Evolutionary conservation across 164 flowering plant genomes (phyloP).

Genomic region (Vitis rotundifolia): DNA sequence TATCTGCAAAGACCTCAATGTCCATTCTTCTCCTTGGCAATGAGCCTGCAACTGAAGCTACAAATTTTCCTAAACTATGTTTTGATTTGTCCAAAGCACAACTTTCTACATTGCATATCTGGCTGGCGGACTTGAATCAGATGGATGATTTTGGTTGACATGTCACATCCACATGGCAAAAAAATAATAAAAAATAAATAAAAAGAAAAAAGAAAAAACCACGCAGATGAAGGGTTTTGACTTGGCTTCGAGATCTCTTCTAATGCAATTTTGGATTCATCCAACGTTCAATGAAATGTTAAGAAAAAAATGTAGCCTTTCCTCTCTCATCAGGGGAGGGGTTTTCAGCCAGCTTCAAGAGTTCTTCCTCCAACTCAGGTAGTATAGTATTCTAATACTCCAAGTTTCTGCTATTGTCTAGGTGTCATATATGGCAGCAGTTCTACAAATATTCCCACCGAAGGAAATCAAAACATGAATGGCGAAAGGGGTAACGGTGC

Average conservation of each 20-base stretch:
- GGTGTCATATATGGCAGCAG: slow-evolving; percentile 40
- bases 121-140: slow-evolving; percentile 33
- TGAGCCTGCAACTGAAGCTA: slow-evolving; percentile 1
- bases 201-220: too few species aligned
- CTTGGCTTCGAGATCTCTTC: slow-evolving; percentile 20
- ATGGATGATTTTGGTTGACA: slow-evolving; percentile 33
- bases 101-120: slow-evolving; percentile 17
- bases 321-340: too few species aligned
- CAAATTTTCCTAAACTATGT: slow-evolving; percentile 10
- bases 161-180: slow-evolving; percentile 26
- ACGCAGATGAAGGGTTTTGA: slow-evolving; percentile 4
- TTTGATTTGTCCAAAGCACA: slow-evolving; percentile 11
- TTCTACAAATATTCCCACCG: slow-evolving; percentile 18
- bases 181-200: background rate
- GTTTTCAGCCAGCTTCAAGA: slow-evolving; percentile 14
- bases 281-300: too few species aligned
- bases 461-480: slow-evolving; percentile 33
- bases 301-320: too few species aligned
- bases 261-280: background rate
- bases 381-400: slow-evolving; percentile 15
- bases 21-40: background rate
- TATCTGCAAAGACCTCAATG: background rate
- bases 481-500: slow-evolving; percentile 24
- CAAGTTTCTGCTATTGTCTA: slow-evolving; percentile 31
- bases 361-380: slow-evolving; percentile 10